Evolutionary conservation across 2,329 filamentous ascomycete genomes (phyloP).

Genomic region (Arthrinium phaeospermum): DNA sequence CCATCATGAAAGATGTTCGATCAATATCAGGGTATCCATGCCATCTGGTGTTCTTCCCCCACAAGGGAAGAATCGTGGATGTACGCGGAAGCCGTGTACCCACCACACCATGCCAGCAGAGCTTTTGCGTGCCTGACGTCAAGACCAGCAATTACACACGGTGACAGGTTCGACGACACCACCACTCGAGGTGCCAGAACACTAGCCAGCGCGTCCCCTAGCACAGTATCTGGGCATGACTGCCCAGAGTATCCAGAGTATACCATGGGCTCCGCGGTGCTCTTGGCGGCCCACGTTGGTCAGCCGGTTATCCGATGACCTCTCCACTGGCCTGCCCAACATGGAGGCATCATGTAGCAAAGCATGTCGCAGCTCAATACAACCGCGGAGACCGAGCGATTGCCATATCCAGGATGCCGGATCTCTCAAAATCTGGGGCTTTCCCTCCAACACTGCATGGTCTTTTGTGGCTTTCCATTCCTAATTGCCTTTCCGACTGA

Average conservation of each 20-base stretch:
- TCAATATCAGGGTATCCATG: not conserved
- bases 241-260: not conserved
- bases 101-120: conserved; percentile 8
- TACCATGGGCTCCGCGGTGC: not conserved
- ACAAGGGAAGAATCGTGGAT: not conserved
- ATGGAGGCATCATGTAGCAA: not conserved
- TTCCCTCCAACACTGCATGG: not conserved
- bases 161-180: not conserved
- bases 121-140: not conserved
- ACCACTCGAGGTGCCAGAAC: not conserved
- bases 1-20: not conserved
- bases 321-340: not conserved
- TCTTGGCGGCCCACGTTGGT: conserved; percentile 13
- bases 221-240: not conserved
- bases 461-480: conserved; percentile 1
- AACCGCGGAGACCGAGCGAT: not conserved
- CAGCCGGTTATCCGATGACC: conserved; percentile 11
- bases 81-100: not conserved
- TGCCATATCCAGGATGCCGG: conserved; percentile 4
- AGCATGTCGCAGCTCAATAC: not conserved
- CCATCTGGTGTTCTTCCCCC: not conserved
- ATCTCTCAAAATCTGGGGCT: conserved; percentile 13
- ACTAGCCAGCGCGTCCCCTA: not conserved
- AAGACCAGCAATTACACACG: not conserved
- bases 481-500: conserved; percentile 6